Percentiles rank a stretch among this genome's conserved stretches.
These are phyloP conservation scores for Oidiodendron maius DNA, from an alignment of 495 filamentous ascomycete genomes.

Conservation along the genomic window DNA sequence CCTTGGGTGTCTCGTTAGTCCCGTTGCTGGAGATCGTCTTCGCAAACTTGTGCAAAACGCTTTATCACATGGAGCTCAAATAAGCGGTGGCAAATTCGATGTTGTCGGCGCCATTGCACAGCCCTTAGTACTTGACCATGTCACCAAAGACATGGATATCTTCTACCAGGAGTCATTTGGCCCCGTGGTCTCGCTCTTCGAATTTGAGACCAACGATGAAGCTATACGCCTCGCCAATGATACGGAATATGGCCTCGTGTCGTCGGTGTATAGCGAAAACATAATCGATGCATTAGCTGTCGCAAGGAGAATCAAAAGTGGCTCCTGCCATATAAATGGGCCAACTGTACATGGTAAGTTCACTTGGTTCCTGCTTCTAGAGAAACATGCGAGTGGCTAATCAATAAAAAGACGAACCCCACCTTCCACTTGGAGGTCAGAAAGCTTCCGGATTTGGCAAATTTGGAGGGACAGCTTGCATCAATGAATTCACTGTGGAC, in stretches of 20 bases:
- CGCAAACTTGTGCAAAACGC: conserved; percentile 49
- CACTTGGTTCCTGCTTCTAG: too few relatives aligned
- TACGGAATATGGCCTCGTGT: conserved; percentile 71
- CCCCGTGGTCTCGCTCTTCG: conserved; percentile 42
- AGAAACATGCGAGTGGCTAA: too few relatives aligned
- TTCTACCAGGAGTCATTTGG: conserved; percentile 45
- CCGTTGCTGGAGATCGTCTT: conserved; percentile 60
- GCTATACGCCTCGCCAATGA: conserved; percentile 71
- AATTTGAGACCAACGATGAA: conserved; percentile 55
- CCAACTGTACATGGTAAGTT: conserved; percentile 80
- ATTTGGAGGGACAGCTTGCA: not conserved
- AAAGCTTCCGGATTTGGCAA: not conserved
- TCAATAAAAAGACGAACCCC: not conserved
- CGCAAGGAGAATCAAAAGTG: conserved; percentile 49
- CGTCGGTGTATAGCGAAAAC: conserved; percentile 78
- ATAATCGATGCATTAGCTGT: conserved; percentile 66
- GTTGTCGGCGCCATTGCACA: conserved; percentile 19
- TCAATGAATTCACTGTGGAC: not conserved
- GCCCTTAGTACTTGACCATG: not conserved
- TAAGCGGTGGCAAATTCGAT: not conserved
- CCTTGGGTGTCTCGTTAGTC: conserved; percentile 54
- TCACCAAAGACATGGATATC: conserved; percentile 1
- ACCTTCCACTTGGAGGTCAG: not conserved
- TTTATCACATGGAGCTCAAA: conserved; percentile 55
- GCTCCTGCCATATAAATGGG: conserved; percentile 79